These are phyloP conservation scores for Diaporthe aspalathi DNA, from an alignment of 2,329 filamentous ascomycete species.

Conservation along the genomic window DNA sequence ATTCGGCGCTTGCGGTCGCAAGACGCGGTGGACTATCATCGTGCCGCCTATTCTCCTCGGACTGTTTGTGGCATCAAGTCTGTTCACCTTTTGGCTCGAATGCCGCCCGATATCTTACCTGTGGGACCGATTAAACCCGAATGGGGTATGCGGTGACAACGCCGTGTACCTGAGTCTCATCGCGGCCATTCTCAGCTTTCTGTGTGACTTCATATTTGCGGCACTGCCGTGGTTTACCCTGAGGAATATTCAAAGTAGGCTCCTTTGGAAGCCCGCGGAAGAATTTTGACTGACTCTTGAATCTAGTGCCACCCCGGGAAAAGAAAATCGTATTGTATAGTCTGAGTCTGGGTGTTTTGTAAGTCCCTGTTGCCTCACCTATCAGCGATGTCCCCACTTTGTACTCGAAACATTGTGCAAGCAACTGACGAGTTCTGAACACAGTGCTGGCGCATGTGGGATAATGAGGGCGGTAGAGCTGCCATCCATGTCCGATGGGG, in stretches of 20 bases:
- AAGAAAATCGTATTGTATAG: slow-evolving; percentile 26
- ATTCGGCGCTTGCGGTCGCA: slow-evolving; percentile 20
- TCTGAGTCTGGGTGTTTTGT: slow-evolving; percentile 26
- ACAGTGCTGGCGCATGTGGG: slow-evolving; percentile 25
- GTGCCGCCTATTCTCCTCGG: slow-evolving; percentile 16
- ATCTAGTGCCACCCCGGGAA: slow-evolving; percentile 15
- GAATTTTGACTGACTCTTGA: neutral
- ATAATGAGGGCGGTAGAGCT: slow-evolving; percentile 28
- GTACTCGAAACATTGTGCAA: neutral
- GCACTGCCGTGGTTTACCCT: slow-evolving; percentile 21
- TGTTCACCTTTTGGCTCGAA: slow-evolving; percentile 28
- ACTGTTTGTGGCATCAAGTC: neutral
- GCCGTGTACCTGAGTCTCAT: slow-evolving; percentile 24
- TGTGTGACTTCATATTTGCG: slow-evolving; percentile 30
- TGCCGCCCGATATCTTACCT: slow-evolving; percentile 19
- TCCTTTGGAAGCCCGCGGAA: neutral
- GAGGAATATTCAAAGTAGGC: slow-evolving; percentile 19
- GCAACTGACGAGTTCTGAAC: neutral
- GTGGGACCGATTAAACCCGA: slow-evolving; percentile 25
- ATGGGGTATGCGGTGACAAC: slow-evolving; percentile 17
- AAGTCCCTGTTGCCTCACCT: neutral
- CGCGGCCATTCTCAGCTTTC: slow-evolving; percentile 19
- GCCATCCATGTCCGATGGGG: slow-evolving; percentile 18
- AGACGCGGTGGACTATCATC: slow-evolving; percentile 20
- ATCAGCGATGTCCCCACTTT: neutral